Conservation (phyloP, 2,329 filamentous ascomycete genomes). For the Aspergillus uvarum region DNA sequence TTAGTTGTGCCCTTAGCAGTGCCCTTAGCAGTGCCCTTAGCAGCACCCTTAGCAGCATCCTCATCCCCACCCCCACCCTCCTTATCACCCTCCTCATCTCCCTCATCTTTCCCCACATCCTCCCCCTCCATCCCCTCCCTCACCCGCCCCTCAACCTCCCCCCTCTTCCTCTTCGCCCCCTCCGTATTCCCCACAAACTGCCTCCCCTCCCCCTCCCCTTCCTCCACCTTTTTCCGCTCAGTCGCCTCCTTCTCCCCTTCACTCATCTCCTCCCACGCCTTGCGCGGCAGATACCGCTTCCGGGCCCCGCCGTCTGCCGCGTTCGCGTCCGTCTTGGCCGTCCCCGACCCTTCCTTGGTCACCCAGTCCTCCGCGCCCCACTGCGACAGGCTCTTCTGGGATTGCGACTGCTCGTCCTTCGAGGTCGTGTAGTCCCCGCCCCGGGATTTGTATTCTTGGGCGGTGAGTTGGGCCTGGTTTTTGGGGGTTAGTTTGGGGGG, state of each 20-base stretch:
- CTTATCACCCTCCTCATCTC: not conserved
- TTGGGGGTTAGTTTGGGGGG: no score
- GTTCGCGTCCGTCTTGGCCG: slow-evolving; percentile 33
- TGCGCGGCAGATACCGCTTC: slow-evolving; percentile 49
- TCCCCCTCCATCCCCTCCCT: slow-evolving; percentile 22
- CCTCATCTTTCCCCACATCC: slow-evolving; percentile 1
- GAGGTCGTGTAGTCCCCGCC: slow-evolving; percentile 49
- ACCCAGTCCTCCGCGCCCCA: slow-evolving; percentile 53
- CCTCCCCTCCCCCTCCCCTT: slow-evolving; percentile 40
- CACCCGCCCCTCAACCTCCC: slow-evolving; percentile 36
- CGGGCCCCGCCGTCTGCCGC: slow-evolving; percentile 43
- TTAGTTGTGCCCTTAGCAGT: not conserved
- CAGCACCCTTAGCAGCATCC: no score
- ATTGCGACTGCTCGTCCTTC: slow-evolving; percentile 45
- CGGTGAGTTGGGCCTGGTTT: slow-evolving; percentile 47
- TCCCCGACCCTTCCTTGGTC: slow-evolving; percentile 48
- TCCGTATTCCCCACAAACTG: slow-evolving; percentile 47
- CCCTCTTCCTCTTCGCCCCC: slow-evolving; percentile 42
- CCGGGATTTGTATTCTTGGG: slow-evolving; percentile 49
- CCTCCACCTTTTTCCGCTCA: slow-evolving; percentile 37
- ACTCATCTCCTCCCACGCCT: slow-evolving; percentile 51
- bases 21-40: not conserved
- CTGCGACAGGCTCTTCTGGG: slow-evolving; percentile 46
- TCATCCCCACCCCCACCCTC: not conserved
- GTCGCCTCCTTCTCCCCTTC: slow-evolving; percentile 51